phyloP scores from a whole-genome alignment of 139 green algal species.

The Chlamydomonas sp. region DNA sequence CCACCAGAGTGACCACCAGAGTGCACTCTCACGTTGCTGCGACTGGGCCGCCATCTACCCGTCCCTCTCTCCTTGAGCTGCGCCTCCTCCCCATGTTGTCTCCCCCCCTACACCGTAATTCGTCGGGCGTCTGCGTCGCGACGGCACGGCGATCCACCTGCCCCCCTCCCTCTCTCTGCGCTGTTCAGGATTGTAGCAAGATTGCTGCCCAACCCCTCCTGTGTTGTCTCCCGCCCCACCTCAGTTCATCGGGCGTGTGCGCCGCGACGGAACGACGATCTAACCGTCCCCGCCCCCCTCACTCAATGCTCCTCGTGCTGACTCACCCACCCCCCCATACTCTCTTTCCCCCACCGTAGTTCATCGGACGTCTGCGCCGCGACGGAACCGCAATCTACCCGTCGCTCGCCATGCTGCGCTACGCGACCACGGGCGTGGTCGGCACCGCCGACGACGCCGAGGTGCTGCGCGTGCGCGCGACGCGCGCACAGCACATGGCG shows the following conservation, averaged over 20 bases:
- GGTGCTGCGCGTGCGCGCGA: no score
- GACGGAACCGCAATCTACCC: slow-evolving; percentile 41
- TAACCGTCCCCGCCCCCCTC: no score
- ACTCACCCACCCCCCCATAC: background rate
- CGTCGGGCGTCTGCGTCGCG: no score
- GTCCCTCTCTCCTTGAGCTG: no score
- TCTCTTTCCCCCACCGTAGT: background rate
- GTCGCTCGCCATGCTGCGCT: slow-evolving; percentile 17
- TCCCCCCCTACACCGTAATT: slow-evolving; percentile 1
- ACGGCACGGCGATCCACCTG: no score
- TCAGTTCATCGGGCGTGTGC: slow-evolving; percentile 11
- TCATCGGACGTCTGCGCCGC: slow-evolving; percentile 24
- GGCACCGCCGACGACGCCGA: background rate
- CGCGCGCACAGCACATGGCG: background rate
- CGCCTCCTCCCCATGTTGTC: background rate
- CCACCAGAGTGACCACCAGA: no score
- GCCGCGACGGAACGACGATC: no score
- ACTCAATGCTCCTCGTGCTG: background rate
- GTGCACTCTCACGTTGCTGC: no score
- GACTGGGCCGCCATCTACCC: no score
- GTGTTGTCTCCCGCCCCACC: background rate
- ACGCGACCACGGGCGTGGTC: slow-evolving; percentile 13
- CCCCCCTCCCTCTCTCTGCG: no score
- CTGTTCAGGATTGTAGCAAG: no score
- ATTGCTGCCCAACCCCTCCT: no score